Percentiles rank a stretch among this genome's conserved stretches.
Conservation (phyloP, 176 grass and related monocot species). For the Avena eriantha region DNA sequence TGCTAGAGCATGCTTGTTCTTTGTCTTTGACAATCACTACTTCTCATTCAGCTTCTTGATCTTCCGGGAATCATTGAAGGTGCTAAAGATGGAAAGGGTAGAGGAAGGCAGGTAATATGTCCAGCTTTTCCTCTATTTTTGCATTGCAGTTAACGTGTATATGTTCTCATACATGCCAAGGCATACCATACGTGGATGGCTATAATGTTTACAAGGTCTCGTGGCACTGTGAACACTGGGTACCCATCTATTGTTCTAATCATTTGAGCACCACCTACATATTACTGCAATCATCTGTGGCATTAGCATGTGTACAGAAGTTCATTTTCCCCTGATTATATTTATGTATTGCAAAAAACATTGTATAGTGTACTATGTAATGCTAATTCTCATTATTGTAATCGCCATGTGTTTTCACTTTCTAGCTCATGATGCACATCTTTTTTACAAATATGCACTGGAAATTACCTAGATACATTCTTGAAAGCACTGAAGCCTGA, state of each 20-base stretch:
- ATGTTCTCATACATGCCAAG: not conserved
- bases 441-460: not conserved
- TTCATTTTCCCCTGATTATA: not conserved
- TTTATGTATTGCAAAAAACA: not conserved
- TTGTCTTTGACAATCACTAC: constrained; percentile 7
- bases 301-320: not conserved
- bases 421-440: not conserved
- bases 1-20: constrained; percentile 4
- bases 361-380: not conserved
- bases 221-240: not conserved
- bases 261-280: not conserved
- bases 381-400: not conserved
- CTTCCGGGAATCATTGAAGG: constrained; percentile 99
- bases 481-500: constrained; percentile 19
- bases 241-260: not conserved
- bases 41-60: constrained; percentile 79
- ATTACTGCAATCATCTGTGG: not conserved
- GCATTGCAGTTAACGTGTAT: not conserved
- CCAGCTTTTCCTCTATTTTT: not conserved
- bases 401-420: not conserved
- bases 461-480: not conserved
- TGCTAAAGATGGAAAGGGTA: constrained; percentile 99
- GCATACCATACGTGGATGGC: not conserved
- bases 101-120: constrained; percentile 95
- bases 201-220: constrained; percentile 2